Conservation (phyloP, 805 yeast genomes). For the Kuraishia molischiana region DNA sequence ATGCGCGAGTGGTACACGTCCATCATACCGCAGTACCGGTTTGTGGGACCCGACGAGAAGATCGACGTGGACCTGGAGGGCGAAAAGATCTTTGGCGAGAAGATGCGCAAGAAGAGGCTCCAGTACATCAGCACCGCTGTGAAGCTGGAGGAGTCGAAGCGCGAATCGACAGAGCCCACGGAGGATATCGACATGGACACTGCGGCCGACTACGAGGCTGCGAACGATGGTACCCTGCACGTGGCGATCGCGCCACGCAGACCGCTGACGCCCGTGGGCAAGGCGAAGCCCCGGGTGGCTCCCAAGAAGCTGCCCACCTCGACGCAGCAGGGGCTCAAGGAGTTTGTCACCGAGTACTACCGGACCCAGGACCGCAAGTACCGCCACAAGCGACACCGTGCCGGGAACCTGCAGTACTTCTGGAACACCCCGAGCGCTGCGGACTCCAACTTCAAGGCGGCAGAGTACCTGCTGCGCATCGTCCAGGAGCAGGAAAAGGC, state of each 20-base stretch:
- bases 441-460: neutral
- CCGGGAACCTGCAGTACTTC: neutral
- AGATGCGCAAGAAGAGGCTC: conserved; percentile 34
- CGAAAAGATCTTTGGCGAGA: conserved; percentile 37
- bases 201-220: neutral
- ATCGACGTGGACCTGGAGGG: conserved; percentile 37
- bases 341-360: neutral
- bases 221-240: neutral
- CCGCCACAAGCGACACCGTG: neutral
- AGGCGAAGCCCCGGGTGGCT: neutral
- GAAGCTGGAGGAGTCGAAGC: too few species aligned
- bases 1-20: neutral
- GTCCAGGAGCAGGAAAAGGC: conserved; percentile 2
- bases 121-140: neutral
- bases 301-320: neutral
- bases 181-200: neutral
- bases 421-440: neutral
- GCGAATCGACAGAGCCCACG: neutral
- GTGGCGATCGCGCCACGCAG: neutral
- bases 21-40: conserved; percentile 4
- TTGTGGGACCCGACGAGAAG: conserved; percentile 18
- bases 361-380: neutral
- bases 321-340: neutral
- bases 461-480: conserved; percentile 1
- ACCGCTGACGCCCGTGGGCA: neutral